phyloP scores from a whole-genome alignment of 768 basidiomycete species.

The Amanita muscaria region DNA sequence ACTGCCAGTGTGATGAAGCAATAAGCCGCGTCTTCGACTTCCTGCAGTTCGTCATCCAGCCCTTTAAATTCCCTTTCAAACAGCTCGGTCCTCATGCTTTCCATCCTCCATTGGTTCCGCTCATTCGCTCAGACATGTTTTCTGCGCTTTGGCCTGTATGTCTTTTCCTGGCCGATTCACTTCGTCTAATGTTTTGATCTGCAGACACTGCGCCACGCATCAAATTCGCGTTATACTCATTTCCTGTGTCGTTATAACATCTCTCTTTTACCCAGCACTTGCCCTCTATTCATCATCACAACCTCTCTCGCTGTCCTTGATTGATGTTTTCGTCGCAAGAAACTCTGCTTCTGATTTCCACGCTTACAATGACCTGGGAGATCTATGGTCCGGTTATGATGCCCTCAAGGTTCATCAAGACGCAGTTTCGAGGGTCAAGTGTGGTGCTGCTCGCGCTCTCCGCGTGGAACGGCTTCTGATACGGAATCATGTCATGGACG shows the following conservation, averaged over 20 bases:
- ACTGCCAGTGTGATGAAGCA: not conserved
- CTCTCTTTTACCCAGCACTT: constrained; percentile 85
- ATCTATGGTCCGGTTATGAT: constrained; percentile 63
- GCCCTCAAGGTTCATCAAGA: constrained; percentile 61
- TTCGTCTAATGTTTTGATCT: constrained; percentile 7
- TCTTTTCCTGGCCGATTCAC: constrained; percentile 13
- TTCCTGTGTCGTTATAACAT: constrained; percentile 81
- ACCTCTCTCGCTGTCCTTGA: constrained; percentile 53
- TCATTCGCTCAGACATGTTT: constrained; percentile 43
- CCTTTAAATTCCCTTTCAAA: constrained; percentile 10
- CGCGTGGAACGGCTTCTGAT: constrained; percentile 74
- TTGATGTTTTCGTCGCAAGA: constrained; percentile 51
- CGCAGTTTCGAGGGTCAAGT: constrained; percentile 61
- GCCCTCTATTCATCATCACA: constrained; percentile 73
- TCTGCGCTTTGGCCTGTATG: constrained; percentile 74
- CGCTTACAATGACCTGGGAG: constrained; percentile 53
- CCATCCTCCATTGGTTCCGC: constrained; percentile 30
- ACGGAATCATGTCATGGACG: constrained; percentile 40
- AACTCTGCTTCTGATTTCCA: constrained; percentile 44
- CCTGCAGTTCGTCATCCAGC: not conserved
- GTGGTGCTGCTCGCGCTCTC: constrained; percentile 58
- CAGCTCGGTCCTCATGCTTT: constrained; percentile 1
- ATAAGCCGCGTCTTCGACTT: not conserved
- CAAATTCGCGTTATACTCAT: constrained; percentile 86
- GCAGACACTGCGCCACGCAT: constrained; percentile 82